Evolutionary conservation across 305 asterid genomes (phyloP), one percentile per base, ranked within the genome.

Genomic region (Withania somnifera): DNA sequence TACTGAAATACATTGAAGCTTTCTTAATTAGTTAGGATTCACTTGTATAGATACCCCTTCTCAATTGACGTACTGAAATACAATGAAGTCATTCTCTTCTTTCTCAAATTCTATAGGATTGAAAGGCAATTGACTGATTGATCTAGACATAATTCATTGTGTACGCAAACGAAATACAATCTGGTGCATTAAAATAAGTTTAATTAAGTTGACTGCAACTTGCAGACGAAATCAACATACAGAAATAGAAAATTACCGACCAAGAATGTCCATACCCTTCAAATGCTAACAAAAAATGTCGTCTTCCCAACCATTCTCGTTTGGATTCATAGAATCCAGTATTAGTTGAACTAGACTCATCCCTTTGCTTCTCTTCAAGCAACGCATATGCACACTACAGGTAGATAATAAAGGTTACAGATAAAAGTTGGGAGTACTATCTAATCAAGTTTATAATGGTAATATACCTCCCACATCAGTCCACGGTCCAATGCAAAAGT

Each of bases 271-370:
- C 90, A 85, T 93, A 96, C 99, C 90, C 88, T 86, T 96, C 98
- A 85, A 89, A 71, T 83, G 98, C 98, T 86, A 96, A 90, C 56
- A 96, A 52, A 84, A 89, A 93, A 84, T 96, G 97, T 38, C 93
- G 87, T 76, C 92, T 93, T 88, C 99, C 99, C 93, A 94, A 86
- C 99, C 99, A 96, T 84, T 94, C 99, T 86, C 99, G 89, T 91
- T 88, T 96, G 52, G 99, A 93, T 87, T 92, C 97, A 79, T 93
- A 96, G 88, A 93, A 96, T 77, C 98, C 99, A 86, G 80, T 85
- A 86, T 83, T 81, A 84, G 89, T 86, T 82, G 97, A 90, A 61
- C 89, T 83, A 79, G 92, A 82, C 80, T 82, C 97, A 89, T 88
- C 97, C 87, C 86, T 91, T 78, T 90, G 97, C 88, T 89, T 93